Base-by-base conservation (phyloP, 441 rosid genomes). In the Manihot esculenta region DNA sequence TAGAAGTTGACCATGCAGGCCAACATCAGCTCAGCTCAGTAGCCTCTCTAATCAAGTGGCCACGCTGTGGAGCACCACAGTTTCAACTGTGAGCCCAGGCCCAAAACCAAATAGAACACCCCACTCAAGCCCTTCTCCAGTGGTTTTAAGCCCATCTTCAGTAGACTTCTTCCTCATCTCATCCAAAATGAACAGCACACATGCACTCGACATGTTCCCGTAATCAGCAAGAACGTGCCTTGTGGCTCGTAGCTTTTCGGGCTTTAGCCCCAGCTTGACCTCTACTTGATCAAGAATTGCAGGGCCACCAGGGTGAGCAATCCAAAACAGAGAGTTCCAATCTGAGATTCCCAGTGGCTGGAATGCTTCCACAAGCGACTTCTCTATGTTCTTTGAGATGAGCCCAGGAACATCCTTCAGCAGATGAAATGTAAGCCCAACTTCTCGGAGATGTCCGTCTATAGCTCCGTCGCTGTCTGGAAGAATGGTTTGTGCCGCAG, bases 321-420 rank as follows among this genome's bases (percentile, higher is more conserved):
- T 76, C 85, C 79, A 85, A 38, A 85, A 83, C 20, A 83, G 10
- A 0, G 88, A 85, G 78, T 83, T 85, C 86, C 86, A 85, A 13
- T 83, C 88, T 0, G 78, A 71, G 33, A 85, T 83, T 6, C 81
- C 81, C 27, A 85, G 14, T 0, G 86, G 86, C 5, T 74, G 15
- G 64, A 85, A 85, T 17, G 82, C 82, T 58, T 85, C 84, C 0
- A 23, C 49, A 0, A 85, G 71, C 41, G 66, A 62, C 38, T 76
- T 82, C 30, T 85, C 81, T 2, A 85, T 12, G 53, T 82, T 85
- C 61, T 69, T 77, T 0, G 86, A 83, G 38, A 85, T 74, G 1
- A 80, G 71, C 33, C 62, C 76, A 3, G 88, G 88, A n/a, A 85
- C 86, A 30, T 85, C 85, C 49, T 74, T 81, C 6, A 77, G 72